phyloP scores from a whole-genome alignment of 768 basidiomycete species.

The Leccinum aurantiacum region DNA sequence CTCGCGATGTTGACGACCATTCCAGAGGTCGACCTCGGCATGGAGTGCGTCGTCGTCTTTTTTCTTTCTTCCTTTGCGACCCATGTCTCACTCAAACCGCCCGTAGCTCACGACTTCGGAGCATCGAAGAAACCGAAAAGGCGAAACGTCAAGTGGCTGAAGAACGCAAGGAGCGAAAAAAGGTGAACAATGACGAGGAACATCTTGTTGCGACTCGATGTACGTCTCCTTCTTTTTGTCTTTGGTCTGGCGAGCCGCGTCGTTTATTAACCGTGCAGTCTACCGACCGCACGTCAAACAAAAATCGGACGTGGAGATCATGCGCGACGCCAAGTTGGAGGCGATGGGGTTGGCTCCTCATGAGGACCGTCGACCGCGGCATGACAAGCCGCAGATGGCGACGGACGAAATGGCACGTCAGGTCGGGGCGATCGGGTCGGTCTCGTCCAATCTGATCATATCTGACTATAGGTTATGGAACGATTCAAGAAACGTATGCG shows the following conservation, averaged over 20 bases:
- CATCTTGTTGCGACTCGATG: slow-evolving; percentile 88
- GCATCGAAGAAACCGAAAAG: slow-evolving; percentile 81
- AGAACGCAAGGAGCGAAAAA: slow-evolving; percentile 61
- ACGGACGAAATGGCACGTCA: slow-evolving; percentile 85
- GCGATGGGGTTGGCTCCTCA: slow-evolving; percentile 72
- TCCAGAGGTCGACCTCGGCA: slow-evolving; percentile 96
- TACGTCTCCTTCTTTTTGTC: no score
- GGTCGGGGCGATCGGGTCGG: background rate
- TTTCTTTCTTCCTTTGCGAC: background rate
- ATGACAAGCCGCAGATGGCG: slow-evolving; percentile 73
- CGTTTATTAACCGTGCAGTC: slow-evolving; percentile 47
- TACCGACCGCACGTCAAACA: slow-evolving; percentile 80
- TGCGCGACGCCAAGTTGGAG: slow-evolving; percentile 84
- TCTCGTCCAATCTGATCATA: background rate
- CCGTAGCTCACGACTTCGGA: slow-evolving; percentile 78
- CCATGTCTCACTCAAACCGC: no score
- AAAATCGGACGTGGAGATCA: slow-evolving; percentile 85
- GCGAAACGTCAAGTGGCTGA: slow-evolving; percentile 87
- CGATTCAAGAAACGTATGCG: slow-evolving; percentile 97
- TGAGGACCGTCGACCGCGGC: slow-evolving; percentile 39
- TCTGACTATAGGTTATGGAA: slow-evolving; percentile 85
- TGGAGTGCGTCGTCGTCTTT: slow-evolving; percentile 71
- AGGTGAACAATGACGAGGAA: slow-evolving; percentile 64
- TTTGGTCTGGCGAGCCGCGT: background rate
- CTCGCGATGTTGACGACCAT: slow-evolving; percentile 96